Evolutionary conservation across 1,139 yeast species (phyloP).

Genomic region (Sugiyamaella sp.): DNA sequence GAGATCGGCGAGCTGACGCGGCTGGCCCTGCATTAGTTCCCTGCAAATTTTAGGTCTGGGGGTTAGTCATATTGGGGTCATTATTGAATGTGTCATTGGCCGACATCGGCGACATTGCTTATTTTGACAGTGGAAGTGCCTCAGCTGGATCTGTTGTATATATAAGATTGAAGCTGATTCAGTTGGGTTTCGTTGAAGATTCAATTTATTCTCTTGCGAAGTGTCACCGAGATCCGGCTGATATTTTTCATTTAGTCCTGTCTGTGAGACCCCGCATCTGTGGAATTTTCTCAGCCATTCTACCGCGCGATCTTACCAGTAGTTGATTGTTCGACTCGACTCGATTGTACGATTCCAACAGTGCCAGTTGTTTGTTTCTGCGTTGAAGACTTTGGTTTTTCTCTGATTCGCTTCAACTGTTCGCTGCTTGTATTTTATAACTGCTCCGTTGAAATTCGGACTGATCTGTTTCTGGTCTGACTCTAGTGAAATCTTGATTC

Average conservation of each 20-base stretch:
- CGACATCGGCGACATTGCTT: conserved; percentile 8
- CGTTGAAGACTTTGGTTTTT: no score
- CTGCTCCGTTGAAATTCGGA: background rate
- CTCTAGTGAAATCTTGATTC: background rate
- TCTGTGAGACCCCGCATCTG: background rate
- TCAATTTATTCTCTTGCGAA: no score
- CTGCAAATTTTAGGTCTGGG: conserved; percentile 11
- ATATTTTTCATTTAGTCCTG: background rate
- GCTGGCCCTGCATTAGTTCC: conserved; percentile 9
- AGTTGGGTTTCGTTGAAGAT: no score
- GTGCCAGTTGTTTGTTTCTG: no score
- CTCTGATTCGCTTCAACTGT: no score
- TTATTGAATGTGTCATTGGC: conserved; percentile 8
- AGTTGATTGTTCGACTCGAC: no score
- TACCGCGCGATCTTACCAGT: no score
- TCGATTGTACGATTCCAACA: no score
- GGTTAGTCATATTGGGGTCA: conserved; percentile 2
- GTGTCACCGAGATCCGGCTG: no score
- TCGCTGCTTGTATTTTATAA: background rate
- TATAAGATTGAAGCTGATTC: background rate
- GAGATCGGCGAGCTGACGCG: conserved; percentile 5
- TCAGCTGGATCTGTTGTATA: background rate
- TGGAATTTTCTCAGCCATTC: background rate
- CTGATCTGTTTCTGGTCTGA: no score
- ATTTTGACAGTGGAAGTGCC: background rate